These are phyloP conservation scores for Hygrophila difformis DNA, from an alignment of 257 asterid species.

Conservation along the genomic window DNA sequence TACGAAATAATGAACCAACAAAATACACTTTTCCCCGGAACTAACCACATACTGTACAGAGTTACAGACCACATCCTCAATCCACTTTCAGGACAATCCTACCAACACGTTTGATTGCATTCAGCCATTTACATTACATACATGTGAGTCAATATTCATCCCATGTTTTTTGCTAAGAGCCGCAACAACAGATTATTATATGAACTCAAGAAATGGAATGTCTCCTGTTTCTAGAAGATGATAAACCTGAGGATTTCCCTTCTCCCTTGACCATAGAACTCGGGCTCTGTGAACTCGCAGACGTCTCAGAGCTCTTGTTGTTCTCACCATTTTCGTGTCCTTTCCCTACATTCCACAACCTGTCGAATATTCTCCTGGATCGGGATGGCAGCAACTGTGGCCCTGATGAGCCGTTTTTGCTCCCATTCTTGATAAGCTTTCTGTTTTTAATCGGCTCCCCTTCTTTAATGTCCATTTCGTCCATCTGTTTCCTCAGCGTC, in stretches of 20 bases:
- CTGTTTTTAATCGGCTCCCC: constrained; percentile 26
- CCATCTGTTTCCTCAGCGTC: constrained; percentile 38
- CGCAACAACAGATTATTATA: no score
- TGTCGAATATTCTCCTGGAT: constrained; percentile 76
- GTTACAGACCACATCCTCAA: no score
- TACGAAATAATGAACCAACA: no score
- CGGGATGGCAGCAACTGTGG: constrained; percentile 72
- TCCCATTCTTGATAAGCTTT: constrained; percentile 25
- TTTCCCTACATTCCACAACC: constrained; percentile 63
- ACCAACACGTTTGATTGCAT: no score
- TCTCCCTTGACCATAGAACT: constrained; percentile 48
- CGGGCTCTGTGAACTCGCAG: constrained; percentile 85
- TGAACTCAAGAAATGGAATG: constrained; percentile 83
- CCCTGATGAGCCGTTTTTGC: constrained; percentile 40
- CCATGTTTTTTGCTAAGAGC: no score
- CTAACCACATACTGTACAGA: no score
- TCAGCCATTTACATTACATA: no score
- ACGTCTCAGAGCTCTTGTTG: constrained; percentile 74
- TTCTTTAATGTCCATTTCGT: constrained; percentile 44
- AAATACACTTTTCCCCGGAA: no score
- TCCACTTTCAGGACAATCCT: no score
- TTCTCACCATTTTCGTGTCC: constrained; percentile 52
- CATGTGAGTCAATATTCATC: no score
- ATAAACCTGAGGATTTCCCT: constrained; percentile 37
- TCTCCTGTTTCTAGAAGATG: constrained; percentile 52